Base-by-base conservation (phyloP, 768 basidiomycete species). In the Neoboletus magnificus region DNA sequence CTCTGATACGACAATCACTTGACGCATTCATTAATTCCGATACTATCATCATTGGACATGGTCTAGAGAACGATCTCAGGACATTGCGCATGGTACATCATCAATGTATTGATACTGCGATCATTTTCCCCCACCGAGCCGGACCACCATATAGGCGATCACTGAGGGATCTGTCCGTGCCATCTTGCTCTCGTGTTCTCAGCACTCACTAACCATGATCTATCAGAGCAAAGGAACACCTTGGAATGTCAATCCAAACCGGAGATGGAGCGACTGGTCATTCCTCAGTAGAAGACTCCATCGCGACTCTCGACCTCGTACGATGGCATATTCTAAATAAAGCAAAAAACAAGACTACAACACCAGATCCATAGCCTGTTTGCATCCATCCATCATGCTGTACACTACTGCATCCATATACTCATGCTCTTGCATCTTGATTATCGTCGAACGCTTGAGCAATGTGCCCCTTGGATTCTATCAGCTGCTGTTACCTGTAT, bases 31-130 rank as follows among this genome's bases (percentile, higher is more conserved):
- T 98, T 52, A 85, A 86, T 50, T 74, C 84, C 15, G 76, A 89
- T 10, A 98, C 96, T 1, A 86, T 98, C 60, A 74, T 98, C 35
- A 86, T 98, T 52, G 96, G 96, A 2, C 89, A 90, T 71, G 91
- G 87, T 0, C 78, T 98, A 20, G 96, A 98, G 59, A 98, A 98
- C 69, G 97, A 99, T 68, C 74, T 99, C 60, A 90, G 87, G 68
- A 88, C 96, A 9, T 74, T 99, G 59, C 81, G 97, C 16, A 84
- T 98, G 63, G 73, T 98, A 1, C 97, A 99, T 69, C 79, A 82
- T 56, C 82, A 77, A 57, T 86, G 93, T 57, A 80, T 99, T 30
- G 97, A 99, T 65, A 98, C 97, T 0, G 87, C 84, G 0, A 74
- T 89, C 16, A 74, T 98, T 15, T 96, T 95, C 64, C 93, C 92